Conservation (phyloP, 495 filamentous ascomycete genomes). For the Hypomontagnella submonticulosa region DNA sequence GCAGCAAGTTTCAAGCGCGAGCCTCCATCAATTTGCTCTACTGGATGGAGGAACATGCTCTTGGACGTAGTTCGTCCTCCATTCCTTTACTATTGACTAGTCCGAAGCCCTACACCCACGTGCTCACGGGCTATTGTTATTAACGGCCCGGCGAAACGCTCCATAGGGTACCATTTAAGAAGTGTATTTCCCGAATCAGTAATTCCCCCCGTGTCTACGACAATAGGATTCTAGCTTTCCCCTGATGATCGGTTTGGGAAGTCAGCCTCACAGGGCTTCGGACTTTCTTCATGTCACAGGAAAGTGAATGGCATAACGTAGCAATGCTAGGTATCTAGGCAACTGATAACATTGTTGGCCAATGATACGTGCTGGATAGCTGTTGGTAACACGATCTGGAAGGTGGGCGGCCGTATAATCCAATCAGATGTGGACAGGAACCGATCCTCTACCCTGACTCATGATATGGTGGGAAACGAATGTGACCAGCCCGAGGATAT, state of each 20-base stretch:
- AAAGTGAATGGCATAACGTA: background rate
- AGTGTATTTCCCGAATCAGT: no score
- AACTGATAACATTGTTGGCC: slow-evolving; percentile 1
- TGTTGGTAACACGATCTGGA: background rate
- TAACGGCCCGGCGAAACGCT: background rate
- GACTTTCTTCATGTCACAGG: background rate
- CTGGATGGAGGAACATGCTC: no score
- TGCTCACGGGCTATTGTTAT: background rate
- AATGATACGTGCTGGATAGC: background rate
- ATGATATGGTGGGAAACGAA: slow-evolving; percentile 11
- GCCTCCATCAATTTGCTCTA: no score
- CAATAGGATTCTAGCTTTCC: no score
- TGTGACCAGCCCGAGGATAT: background rate
- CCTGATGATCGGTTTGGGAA: background rate
- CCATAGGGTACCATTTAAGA: no score
- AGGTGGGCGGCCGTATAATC: background rate
- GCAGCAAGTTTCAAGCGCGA: no score
- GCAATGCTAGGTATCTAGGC: background rate
- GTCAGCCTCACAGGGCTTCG: slow-evolving; percentile 5
- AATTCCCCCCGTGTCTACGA: no score
- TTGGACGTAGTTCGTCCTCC: no score
- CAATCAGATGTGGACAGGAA: slow-evolving; percentile 6
- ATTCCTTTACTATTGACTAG: no score
- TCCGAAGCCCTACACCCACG: background rate
- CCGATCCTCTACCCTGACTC: slow-evolving; percentile 15